Evolutionary conservation across 257 asterid genomes (phyloP).

Genomic region (Solanum gandarillasii): DNA sequence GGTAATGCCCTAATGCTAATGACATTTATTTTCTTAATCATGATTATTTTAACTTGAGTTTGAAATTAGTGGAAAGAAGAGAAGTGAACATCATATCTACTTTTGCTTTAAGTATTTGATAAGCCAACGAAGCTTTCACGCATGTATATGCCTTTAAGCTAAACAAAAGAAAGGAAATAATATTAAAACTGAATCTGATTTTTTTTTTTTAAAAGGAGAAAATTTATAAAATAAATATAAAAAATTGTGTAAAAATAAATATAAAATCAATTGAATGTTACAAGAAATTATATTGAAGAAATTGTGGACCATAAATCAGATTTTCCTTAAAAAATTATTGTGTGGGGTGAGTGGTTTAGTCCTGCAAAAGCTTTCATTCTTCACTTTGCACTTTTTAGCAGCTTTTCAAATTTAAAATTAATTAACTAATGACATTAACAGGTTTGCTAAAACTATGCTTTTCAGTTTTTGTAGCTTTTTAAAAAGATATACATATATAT

Average conservation of each 20-base stretch:
- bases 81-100: not conserved
- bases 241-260: not conserved
- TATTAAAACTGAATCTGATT: not conserved
- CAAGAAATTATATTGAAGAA: not conserved
- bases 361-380: not conserved
- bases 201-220: not conserved
- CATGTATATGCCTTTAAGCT: conserved; percentile 8
- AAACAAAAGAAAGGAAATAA: not conserved
- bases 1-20: not conserved
- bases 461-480: not conserved
- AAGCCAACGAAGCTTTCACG: conserved; percentile 7
- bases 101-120: conserved; percentile 5
- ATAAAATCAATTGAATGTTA: not conserved
- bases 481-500: not conserved
- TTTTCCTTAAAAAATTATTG: not conserved
- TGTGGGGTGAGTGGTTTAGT: not conserved
- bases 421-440: not conserved
- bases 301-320: not conserved
- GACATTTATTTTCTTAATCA: not conserved
- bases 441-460: not conserved
- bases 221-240: not conserved
- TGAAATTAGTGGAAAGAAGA: not conserved
- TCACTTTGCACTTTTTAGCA: not conserved
- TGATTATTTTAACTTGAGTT: not conserved
- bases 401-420: not conserved